phyloP scores from a whole-genome alignment of 495 filamentous ascomycete genomes.

The Neurospora sp. region DNA sequence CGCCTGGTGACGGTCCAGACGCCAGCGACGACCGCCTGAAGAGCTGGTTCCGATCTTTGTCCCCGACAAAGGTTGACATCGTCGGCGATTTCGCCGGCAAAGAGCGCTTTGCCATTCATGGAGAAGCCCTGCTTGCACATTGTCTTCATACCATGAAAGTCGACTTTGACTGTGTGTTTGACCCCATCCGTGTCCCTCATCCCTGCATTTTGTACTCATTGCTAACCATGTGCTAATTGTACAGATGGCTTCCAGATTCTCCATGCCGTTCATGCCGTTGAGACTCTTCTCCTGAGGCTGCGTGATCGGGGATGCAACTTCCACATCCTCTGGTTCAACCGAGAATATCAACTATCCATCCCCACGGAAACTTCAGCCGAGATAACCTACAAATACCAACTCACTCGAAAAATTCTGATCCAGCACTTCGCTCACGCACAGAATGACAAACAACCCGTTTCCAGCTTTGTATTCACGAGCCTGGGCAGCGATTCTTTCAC shows the following conservation, averaged over 20 bases:
- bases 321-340: constrained; percentile 57
- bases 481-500: constrained; percentile 35
- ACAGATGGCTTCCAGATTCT: constrained; percentile 58
- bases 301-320: constrained; percentile 54
- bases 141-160: constrained; percentile 49
- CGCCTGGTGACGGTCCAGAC: neutral
- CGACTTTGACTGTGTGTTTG: constrained; percentile 44
- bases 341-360: constrained; percentile 35
- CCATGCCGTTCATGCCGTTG: constrained; percentile 58
- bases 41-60: neutral
- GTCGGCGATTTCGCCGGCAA: constrained; percentile 66
- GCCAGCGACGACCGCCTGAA: neutral
- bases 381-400: constrained; percentile 38
- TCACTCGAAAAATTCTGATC: constrained; percentile 52
- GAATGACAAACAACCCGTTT: neutral
- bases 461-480: constrained; percentile 21
- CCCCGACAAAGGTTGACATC: constrained; percentile 41
- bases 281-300: constrained; percentile 51
- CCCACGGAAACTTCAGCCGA: constrained; percentile 18
- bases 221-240: neutral
- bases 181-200: neutral
- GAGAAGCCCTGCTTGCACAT: constrained; percentile 57
- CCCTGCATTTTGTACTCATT: neutral
- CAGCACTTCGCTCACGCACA: constrained; percentile 41
- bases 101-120: constrained; percentile 63